Evolutionary conservation across 768 basidiomycete genomes (phyloP).

Genomic region (Mrakia blollopis): DNA sequence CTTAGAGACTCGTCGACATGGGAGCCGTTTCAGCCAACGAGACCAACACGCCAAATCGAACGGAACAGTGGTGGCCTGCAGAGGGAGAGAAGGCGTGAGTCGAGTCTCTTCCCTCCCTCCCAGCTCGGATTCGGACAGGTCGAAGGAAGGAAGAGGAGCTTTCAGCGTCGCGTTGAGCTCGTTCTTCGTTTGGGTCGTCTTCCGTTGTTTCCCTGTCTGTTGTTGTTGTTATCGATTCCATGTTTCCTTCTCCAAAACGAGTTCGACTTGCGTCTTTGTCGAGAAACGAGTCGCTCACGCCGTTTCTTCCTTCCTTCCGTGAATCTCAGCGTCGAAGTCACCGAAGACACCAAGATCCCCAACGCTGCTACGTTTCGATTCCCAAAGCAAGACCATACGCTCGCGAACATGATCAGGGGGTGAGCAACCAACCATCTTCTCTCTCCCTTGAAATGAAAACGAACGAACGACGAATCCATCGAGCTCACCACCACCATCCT

Average conservation of each 20-base stretch:
- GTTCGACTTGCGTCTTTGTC: too few species aligned
- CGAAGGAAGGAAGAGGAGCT: neutral
- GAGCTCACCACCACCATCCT: too few species aligned
- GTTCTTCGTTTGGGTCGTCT: too few species aligned
- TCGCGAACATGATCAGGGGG: slow-evolving; percentile 95
- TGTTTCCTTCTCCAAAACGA: too few species aligned
- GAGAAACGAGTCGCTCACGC: too few species aligned
- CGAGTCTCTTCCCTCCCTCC: neutral
- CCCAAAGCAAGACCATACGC: slow-evolving; percentile 93
- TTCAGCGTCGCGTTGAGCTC: slow-evolving; percentile 3
- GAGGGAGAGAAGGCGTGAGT: slow-evolving; percentile 92
- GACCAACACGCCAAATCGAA: slow-evolving; percentile 91
- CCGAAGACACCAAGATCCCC: slow-evolving; percentile 94
- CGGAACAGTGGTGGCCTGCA: slow-evolving; percentile 79
- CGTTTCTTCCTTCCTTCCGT: neutral
- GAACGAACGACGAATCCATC: too few species aligned
- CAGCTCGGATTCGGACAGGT: neutral
- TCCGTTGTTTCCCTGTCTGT: too few species aligned
- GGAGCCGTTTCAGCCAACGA: slow-evolving; percentile 31
- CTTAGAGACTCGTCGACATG: slow-evolving; percentile 43
- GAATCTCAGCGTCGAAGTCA: slow-evolving; percentile 69
- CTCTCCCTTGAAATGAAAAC: too few species aligned
- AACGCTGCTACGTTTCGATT: slow-evolving; percentile 94
- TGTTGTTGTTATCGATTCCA: slow-evolving; percentile 1
- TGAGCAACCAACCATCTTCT: slow-evolving; percentile 46